A percentile compares a stretch with the other conserved stretches of the same genome.
phyloP scores from a whole-genome alignment of 768 basidiomycete species.

The Auricularia sp. region DNA sequence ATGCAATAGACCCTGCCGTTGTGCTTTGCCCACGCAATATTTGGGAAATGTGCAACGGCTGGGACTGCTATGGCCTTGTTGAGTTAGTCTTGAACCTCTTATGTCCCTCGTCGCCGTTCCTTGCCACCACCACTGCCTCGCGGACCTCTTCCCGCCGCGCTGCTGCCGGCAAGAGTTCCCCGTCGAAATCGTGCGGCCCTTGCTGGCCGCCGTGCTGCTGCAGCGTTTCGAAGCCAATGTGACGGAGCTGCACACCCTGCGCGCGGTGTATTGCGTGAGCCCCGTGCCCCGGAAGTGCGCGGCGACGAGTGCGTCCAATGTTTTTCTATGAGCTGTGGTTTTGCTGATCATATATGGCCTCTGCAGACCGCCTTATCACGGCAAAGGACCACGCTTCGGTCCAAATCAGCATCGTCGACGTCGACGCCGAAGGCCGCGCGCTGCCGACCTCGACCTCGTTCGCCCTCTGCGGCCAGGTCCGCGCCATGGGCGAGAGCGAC shows the following conservation, averaged over 20 bases:
- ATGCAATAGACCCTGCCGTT: too few relatives aligned
- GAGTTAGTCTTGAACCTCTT: too few relatives aligned
- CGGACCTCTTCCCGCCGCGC: slow-evolving; percentile 41
- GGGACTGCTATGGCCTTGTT: too few relatives aligned
- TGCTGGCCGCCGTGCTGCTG: slow-evolving; percentile 19
- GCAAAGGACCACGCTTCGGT: slow-evolving; percentile 99
- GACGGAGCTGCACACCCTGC: slow-evolving; percentile 34
- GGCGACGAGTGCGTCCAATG: slow-evolving; percentile 71
- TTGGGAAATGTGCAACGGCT: too few relatives aligned
- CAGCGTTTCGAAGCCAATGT: slow-evolving; percentile 29
- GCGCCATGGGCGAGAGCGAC: slow-evolving; percentile 90
- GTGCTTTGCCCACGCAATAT: too few relatives aligned
- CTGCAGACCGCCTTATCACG: slow-evolving; percentile 88
- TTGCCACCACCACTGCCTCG: slow-evolving; percentile 14
- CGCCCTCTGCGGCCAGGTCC: slow-evolving; percentile 88
- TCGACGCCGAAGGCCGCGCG: slow-evolving; percentile 81
- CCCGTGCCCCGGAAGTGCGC: slow-evolving; percentile 96
- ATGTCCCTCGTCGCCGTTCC: too few relatives aligned
- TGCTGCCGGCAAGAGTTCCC: slow-evolving; percentile 37
- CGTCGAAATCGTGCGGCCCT: slow-evolving; percentile 13
- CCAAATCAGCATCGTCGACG: slow-evolving; percentile 85
- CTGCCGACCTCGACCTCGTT: slow-evolving; percentile 77
- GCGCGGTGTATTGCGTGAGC: slow-evolving; percentile 20
- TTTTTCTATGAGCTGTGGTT: not conserved
- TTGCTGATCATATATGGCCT: not conserved